Conservation (phyloP, 78 protist species). For the Andalucia godoyi region DNA sequence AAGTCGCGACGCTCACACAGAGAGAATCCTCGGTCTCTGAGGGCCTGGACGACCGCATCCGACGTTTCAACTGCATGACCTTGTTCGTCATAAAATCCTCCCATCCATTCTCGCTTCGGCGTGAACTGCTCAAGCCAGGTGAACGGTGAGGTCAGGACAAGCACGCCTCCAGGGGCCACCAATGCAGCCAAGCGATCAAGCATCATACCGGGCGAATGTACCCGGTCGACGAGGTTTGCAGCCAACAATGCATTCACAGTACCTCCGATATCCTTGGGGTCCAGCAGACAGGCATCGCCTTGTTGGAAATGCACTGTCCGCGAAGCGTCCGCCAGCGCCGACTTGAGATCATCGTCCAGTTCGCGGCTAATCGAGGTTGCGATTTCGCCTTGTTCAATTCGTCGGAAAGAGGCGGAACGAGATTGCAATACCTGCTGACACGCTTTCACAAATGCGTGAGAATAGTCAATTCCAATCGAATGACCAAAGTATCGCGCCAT, state of each 20-base stretch:
- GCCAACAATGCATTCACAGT: constrained; percentile 10
- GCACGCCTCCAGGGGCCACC: constrained; percentile 32
- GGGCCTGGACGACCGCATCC: not conserved
- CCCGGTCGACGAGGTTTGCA: constrained; percentile 42
- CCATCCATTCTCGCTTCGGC: not conserved
- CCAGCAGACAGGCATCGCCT: constrained; percentile 16
- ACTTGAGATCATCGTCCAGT: no score
- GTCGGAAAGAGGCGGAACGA: no score
- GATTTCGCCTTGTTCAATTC: no score
- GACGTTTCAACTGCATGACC: not conserved
- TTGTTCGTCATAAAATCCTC: not conserved
- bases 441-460: constrained; percentile 8
- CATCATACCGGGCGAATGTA: constrained; percentile 29
- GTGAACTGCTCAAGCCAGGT: constrained; percentile 14
- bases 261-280: not conserved
- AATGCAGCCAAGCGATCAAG: constrained; percentile 9
- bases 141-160: constrained; percentile 41
- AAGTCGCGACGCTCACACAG: not conserved
- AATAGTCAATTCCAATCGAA: constrained; percentile 27
- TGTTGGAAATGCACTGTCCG: not conserved
- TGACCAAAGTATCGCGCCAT: constrained; percentile 14
- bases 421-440: not conserved
- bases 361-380: no score
- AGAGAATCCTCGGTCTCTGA: not conserved
- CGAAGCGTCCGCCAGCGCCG: not conserved